Percentiles rank a stretch among this genome's conserved stretches.
phyloP scores from a whole-genome alignment of 1,284 basidiomycete genomes.

The Austroboletus niveus region DNA sequence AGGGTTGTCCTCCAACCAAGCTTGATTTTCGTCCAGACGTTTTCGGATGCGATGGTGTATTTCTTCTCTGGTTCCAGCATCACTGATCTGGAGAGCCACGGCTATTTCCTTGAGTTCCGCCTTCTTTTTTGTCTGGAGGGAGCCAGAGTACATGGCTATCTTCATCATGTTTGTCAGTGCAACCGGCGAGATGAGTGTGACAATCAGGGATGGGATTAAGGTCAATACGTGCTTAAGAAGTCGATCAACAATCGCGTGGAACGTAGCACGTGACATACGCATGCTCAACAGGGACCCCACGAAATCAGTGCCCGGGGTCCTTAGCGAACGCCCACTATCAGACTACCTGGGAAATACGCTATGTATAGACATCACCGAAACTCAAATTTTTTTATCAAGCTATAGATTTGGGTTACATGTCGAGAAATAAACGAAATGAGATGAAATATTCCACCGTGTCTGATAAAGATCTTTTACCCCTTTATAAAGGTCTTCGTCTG shows the following conservation, averaged over 20 bases:
- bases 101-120: constrained; percentile 60
- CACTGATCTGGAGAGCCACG: constrained; percentile 45
- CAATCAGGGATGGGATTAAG: constrained; percentile 6
- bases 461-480: no score
- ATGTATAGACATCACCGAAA: no score
- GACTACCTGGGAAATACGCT: no score
- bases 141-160: constrained; percentile 39
- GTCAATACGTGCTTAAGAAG: constrained; percentile 23
- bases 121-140: constrained; percentile 59
- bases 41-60: constrained; percentile 55
- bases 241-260: constrained; percentile 29
- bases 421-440: no score
- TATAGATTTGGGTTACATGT: no score
- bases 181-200: background rate
- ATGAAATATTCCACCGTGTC: no score
- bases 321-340: no score
- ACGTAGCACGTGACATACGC: constrained; percentile 25
- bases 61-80: constrained; percentile 59
- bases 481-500: no score
- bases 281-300: constrained; percentile 12
- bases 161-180: constrained; percentile 22
- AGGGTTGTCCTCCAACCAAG: constrained; percentile 51
- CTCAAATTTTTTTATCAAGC: no score
- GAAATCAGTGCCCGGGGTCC: background rate
- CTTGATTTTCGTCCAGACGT: constrained; percentile 52